Base-by-base conservation (phyloP, 176 grass and related monocot genomes). In the Avena eriantha region DNA sequence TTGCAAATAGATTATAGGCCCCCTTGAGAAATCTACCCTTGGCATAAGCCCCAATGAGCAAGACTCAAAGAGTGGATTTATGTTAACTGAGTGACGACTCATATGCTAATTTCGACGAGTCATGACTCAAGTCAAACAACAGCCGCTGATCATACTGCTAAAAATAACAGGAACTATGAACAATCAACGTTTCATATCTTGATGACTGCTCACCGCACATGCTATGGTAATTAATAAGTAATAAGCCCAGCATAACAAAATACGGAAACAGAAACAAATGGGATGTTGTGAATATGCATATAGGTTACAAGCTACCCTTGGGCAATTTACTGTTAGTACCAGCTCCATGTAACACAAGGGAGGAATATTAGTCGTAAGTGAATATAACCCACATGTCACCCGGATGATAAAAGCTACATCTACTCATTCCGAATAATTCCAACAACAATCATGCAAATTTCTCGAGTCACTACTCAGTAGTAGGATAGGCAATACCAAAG, bases 401-500 rank as follows among this genome's bases (percentile, higher is more conserved):
- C 5, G 0, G 3, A 35, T 16, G 29, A 31, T 76, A 76, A 12
- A 51, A 14, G 29, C 83, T 77, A 29, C n/a, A 41, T 15, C 60
- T 78, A 26, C 31, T 21, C n/a, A 19, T 19, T 24, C 14, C 1
- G 47, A 29, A 78, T 1, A 57, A 12, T 36, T 71, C 5, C 26
- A 76, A 64, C 6, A 48, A 19, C 39, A 55, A 70, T 56, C 49
- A 56, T 70, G n/a, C 36, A 18, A 23, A 43, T 49, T 6, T 19
- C 7, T 63, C 10, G 29, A 23, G 47, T 71, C 23, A 8, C 7
- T 2, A 10, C 1, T 17, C 65, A 70, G 12, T 8, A 41, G 21
- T 12, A 82, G 49, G 80, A 55, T 82, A 82, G 49, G 49, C 21
- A 12, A 41, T 56, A 56, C 51, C 49, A 82, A 24, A 69, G 18